Conservation (phyloP, 1,284 basidiomycete species). For the Cutaneotrichosporon dermatis region DNA sequence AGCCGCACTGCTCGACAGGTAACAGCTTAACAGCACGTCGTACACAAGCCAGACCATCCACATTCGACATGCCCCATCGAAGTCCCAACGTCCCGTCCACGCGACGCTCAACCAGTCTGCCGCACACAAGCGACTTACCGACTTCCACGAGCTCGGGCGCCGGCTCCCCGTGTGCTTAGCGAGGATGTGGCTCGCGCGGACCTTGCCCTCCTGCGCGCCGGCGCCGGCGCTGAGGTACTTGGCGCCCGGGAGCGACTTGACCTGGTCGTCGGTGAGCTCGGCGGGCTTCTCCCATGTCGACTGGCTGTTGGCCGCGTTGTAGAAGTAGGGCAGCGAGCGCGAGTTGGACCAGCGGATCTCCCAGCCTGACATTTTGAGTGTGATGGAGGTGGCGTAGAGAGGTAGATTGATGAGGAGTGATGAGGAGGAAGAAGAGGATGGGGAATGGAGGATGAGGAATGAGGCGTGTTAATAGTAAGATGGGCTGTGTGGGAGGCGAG, state of each 20-base stretch:
- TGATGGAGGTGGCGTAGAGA: not conserved
- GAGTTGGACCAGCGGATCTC: conserved; percentile 80
- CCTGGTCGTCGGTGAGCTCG: conserved; percentile 61
- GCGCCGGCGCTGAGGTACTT: conserved; percentile 51
- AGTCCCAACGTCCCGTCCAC: too few species aligned
- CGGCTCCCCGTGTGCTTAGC: conserved; percentile 87
- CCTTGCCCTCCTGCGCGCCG: conserved; percentile 51
- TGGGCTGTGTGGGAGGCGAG: too few species aligned
- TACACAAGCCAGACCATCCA: too few species aligned
- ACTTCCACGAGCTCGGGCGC: conserved; percentile 85
- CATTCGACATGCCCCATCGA: too few species aligned
- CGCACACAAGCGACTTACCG: conserved; percentile 56
- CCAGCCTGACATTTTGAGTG: conserved; percentile 52
- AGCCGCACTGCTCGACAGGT: too few species aligned
- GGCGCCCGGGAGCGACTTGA: conserved; percentile 63
- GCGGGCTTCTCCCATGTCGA: conserved; percentile 81
- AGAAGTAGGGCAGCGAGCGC: conserved; percentile 80
- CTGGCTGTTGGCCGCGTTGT: conserved; percentile 64
- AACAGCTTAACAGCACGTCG: too few species aligned
- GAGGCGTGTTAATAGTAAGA: too few species aligned
- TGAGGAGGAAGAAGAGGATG: too few species aligned
- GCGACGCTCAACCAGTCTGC: too few species aligned
- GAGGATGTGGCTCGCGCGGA: conserved; percentile 89
- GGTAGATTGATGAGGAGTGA: not conserved
- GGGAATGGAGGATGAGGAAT: too few species aligned